Percentiles rank a stretch among this genome's conserved stretches.
Conservation (phyloP, 257 asterid species). For the Catharanthus roseus region DNA sequence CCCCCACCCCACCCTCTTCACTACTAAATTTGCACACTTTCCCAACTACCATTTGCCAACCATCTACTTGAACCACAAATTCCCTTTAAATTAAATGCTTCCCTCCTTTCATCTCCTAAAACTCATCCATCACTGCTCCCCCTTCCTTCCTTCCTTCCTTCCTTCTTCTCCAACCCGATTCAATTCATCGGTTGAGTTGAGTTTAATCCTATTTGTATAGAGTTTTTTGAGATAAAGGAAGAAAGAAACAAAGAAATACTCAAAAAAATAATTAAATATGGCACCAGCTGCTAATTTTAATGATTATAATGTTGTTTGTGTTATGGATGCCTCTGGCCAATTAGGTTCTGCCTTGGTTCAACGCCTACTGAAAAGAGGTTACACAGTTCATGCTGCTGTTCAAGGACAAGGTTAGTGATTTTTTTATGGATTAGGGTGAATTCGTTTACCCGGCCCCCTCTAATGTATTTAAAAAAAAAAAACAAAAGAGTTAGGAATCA, state of each 20-base stretch:
- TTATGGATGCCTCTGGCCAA: conserved; percentile 83
- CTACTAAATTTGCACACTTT: background rate
- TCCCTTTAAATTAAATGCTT: conserved; percentile 17
- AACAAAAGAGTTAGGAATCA: too few species aligned
- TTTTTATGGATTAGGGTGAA: too few species aligned
- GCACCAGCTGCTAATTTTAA: conserved; percentile 16
- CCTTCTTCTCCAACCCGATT: background rate
- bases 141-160: background rate
- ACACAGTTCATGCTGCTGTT: conserved; percentile 85
- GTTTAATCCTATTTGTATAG: background rate
- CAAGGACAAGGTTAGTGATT: conserved; percentile 45
- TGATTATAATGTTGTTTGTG: conserved; percentile 48
- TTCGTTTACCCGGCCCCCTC: too few species aligned
- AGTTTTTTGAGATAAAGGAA: background rate
- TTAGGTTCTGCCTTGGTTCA: conserved; percentile 70
- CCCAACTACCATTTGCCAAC: conserved; percentile 21
- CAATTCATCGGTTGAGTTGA: background rate
- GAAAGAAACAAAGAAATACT: too few species aligned
- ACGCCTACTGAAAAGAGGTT: conserved; percentile 66
- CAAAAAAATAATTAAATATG: conserved; percentile 4
- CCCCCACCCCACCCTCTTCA: too few species aligned
- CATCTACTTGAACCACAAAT: background rate
- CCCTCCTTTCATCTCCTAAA: too few species aligned
- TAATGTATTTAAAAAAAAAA: too few species aligned
- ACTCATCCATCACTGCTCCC: too few species aligned